These are phyloP conservation scores for Phytophthora pluvialis DNA, from an alignment of 352 stramenopile genomes.

Conservation along the genomic window DNA sequence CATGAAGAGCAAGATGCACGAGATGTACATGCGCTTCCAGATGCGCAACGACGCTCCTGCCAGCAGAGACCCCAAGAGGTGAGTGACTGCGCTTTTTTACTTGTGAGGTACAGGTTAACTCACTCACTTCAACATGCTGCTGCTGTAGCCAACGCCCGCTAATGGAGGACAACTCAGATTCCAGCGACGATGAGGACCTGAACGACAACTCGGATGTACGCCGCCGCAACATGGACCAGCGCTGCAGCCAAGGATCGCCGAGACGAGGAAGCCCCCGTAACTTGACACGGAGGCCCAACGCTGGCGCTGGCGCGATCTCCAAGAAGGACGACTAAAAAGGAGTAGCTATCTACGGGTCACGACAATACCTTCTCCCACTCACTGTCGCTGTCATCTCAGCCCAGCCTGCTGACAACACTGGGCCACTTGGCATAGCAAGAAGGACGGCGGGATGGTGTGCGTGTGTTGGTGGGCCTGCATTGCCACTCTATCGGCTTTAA, in stretches of 20 bases:
- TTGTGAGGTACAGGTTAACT: not conserved
- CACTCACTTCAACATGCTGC: conserved; percentile 12
- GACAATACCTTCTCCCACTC: not conserved
- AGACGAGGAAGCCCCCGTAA: conserved; percentile 27
- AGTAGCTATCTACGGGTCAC: not conserved
- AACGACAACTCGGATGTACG: conserved; percentile 45
- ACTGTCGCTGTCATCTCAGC: not conserved
- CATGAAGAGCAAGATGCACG: conserved; percentile 82
- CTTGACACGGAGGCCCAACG: conserved; percentile 33
- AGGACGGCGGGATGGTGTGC: not conserved
- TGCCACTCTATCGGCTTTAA: conserved; percentile 36
- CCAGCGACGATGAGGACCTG: conserved; percentile 73
- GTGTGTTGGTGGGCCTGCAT: conserved; percentile 21
- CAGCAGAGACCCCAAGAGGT: conserved; percentile 73
- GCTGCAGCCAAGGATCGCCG: conserved; percentile 33
- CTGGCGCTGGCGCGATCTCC: conserved; percentile 31
- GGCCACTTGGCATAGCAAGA: conserved; percentile 10
- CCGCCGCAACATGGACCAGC: conserved; percentile 46
- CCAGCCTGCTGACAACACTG: not conserved
- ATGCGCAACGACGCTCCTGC: conserved; percentile 58
- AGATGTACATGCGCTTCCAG: conserved; percentile 88
- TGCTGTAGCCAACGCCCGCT: conserved; percentile 67
- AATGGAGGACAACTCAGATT: conserved; percentile 75
- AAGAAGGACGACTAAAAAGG: conserved; percentile 70
- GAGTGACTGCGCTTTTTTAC: not conserved